phyloP scores from a whole-genome alignment of 1,139 yeast species.

The Candida dubliniensis region DNA sequence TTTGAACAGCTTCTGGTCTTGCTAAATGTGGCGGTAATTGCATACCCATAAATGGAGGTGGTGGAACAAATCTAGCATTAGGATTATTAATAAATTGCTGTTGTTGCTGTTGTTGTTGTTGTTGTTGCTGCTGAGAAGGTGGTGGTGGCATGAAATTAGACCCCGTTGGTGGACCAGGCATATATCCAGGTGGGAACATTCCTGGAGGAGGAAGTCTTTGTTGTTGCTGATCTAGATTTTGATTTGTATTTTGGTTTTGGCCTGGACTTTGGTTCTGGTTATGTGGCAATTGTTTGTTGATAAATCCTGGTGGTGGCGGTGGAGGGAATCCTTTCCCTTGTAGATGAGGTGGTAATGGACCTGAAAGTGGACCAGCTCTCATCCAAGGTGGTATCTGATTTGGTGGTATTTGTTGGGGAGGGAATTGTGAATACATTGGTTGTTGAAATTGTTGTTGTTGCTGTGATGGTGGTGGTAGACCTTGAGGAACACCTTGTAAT shows the following conservation, averaged over 20 bases:
- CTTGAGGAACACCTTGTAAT: constrained; percentile 14
- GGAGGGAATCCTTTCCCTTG: constrained; percentile 5
- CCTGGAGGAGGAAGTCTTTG: constrained; percentile 16
- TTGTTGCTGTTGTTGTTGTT: constrained; percentile 26
- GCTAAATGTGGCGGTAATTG: constrained; percentile 18
- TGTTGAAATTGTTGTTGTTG: constrained; percentile 11
- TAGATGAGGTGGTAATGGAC: constrained; percentile 10
- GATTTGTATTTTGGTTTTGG: constrained; percentile 21
- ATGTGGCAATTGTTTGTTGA: constrained; percentile 18
- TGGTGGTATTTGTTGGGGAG: constrained; percentile 10
- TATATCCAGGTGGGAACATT: constrained; percentile 17
- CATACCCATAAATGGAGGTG: constrained; percentile 29
- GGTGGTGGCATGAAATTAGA: constrained; percentile 16
- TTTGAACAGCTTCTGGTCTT: constrained; percentile 8
- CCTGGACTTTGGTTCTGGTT: constrained; percentile 7
- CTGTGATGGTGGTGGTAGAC: constrained; percentile 4
- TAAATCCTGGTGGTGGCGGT: constrained; percentile 13
- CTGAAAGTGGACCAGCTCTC: constrained; percentile 9
- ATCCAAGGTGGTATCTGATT: constrained; percentile 13
- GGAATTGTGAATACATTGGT: constrained; percentile 6
- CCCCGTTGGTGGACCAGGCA: constrained; percentile 19
- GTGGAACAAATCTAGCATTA: constrained; percentile 21
- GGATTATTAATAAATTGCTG: constrained; percentile 15
- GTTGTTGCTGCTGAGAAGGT: constrained; percentile 28
- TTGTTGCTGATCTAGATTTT: constrained; percentile 6